These are phyloP conservation scores for Xerocomus minutiporus DNA, from an alignment of 1,284 basidiomycete genomes.

Conservation along the genomic window DNA sequence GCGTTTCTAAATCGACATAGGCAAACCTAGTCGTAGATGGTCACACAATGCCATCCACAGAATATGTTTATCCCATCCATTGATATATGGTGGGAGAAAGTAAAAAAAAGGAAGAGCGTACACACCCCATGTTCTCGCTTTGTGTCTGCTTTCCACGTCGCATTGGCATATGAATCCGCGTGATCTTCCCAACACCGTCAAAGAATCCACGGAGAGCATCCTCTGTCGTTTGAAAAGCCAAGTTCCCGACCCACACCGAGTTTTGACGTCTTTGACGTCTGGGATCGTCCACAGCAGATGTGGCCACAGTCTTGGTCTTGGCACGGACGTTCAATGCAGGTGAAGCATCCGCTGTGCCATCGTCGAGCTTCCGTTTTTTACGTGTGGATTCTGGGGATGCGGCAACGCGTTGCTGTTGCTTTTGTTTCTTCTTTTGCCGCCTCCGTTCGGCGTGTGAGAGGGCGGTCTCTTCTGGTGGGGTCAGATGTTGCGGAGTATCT, in stretches of 20 bases:
- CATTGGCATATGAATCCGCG: conserved; percentile 70
- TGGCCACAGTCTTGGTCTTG: background rate
- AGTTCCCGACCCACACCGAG: conserved; percentile 93
- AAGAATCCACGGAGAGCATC: conserved; percentile 72
- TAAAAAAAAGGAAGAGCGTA: background rate
- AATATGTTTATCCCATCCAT: background rate
- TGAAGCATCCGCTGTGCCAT: conserved; percentile 28
- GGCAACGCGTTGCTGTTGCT: conserved; percentile 27
- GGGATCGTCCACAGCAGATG: conserved; percentile 6
- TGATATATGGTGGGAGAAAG: background rate
- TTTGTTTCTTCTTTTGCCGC: conserved; percentile 54
- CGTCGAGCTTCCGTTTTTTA: conserved; percentile 48
- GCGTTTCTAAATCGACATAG: conserved; percentile 88
- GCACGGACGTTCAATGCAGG: background rate
- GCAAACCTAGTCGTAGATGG: conserved; percentile 65
- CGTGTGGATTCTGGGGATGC: conserved; percentile 15
- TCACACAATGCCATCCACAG: conserved; percentile 1
- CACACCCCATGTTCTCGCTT: conserved; percentile 66
- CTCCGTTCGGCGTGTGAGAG: conserved; percentile 72
- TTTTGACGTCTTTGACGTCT: conserved; percentile 54
- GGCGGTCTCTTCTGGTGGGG: conserved; percentile 30
- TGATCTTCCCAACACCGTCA: conserved; percentile 66
- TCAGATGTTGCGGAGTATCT: conserved; percentile 4
- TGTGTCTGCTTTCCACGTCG: conserved; percentile 46
- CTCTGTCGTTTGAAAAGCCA: conserved; percentile 85